Evolutionary conservation across 2,329 filamentous ascomycete genomes (phyloP).

Genomic region (Diaporthe amygdali): DNA sequence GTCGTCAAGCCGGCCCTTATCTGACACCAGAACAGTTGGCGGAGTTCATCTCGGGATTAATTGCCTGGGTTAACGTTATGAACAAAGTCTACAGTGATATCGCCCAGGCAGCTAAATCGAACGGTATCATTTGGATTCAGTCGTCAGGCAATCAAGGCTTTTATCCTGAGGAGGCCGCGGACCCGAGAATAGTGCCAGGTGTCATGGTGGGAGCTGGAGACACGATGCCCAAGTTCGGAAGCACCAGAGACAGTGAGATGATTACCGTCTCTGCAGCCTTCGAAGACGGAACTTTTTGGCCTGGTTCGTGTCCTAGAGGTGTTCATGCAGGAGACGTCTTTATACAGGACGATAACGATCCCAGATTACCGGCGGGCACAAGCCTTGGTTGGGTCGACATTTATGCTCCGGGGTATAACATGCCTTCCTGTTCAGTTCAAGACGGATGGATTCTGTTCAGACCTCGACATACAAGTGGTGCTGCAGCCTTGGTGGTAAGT

Average conservation of each 20-base stretch:
- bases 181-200: background rate
- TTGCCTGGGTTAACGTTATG: background rate
- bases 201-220: background rate
- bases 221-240: background rate
- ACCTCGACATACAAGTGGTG: background rate
- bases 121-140: background rate
- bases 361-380: background rate
- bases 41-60: background rate
- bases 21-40: background rate
- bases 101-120: background rate
- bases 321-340: background rate
- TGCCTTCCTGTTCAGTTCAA: background rate
- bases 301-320: background rate
- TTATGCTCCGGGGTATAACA: background rate
- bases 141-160: background rate
- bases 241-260: background rate
- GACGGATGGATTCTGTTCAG: background rate
- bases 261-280: background rate
- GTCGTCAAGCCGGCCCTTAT: no score
- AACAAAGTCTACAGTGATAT: background rate
- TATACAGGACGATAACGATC: background rate
- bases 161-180: background rate
- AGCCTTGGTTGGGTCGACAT: slow-evolving; percentile 10
- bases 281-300: slow-evolving; percentile 1
- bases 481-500: slow-evolving; percentile 4